Evolutionary conservation across 768 basidiomycete species (phyloP).

Genomic region (Clathrus columnatus): DNA sequence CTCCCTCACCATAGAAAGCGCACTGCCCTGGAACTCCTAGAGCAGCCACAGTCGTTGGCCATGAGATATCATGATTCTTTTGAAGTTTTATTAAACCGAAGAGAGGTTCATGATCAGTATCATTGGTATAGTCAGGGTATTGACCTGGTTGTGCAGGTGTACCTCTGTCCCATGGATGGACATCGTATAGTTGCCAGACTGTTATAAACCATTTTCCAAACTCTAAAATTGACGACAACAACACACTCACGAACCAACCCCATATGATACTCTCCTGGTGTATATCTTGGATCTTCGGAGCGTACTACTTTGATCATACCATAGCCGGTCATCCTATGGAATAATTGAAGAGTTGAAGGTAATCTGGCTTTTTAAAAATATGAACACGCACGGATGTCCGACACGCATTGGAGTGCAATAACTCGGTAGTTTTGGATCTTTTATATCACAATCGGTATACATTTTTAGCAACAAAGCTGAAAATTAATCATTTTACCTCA

Average conservation of each 20-base stretch:
- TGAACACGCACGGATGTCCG: not conserved
- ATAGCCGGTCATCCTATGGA: not conserved
- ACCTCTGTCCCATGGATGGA: not conserved
- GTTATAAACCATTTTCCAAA: constrained; percentile 6
- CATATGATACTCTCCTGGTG: not conserved
- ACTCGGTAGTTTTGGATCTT: not conserved
- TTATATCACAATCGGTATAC: too few species aligned
- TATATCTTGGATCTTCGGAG: not conserved
- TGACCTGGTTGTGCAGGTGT: not conserved
- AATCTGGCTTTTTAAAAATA: too few species aligned
- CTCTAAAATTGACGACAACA: not conserved
- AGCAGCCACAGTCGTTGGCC: not conserved
- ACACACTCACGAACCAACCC: not conserved
- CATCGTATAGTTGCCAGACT: not conserved
- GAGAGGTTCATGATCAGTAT: not conserved
- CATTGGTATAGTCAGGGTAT: not conserved
- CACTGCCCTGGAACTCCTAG: not conserved
- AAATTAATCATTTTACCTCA: not conserved
- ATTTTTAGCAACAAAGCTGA: not conserved
- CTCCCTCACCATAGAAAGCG: not conserved
- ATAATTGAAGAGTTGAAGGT: too few species aligned
- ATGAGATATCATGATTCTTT: not conserved
- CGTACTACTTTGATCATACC: not conserved
- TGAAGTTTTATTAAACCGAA: not conserved
- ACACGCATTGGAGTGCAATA: not conserved